Evolutionary conservation across 371 early-diverging fungal genomes (phyloP).

Genomic region (Mucor mucedo): DNA sequence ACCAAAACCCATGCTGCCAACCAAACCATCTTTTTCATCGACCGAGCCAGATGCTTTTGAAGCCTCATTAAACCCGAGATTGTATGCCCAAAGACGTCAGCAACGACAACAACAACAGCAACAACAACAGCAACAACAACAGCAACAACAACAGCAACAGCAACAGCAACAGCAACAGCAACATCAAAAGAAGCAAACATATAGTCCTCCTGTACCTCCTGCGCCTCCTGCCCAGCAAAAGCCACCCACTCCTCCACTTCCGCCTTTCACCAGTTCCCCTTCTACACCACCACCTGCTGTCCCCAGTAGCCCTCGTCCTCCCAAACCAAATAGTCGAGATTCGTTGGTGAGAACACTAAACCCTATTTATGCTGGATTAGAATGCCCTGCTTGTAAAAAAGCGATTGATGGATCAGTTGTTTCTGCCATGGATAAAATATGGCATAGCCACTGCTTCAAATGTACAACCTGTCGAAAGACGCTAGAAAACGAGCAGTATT

Average conservation of each 20-base stretch:
- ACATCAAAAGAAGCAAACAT: not conserved
- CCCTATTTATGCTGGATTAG: conserved; percentile 26
- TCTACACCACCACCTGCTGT: conserved; percentile 18
- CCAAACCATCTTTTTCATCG: conserved; percentile 7
- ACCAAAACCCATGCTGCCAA: conserved; percentile 4
- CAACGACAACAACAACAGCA: not conserved
- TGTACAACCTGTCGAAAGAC: conserved; percentile 20
- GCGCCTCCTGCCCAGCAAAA: not conserved
- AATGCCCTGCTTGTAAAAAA: conserved; percentile 24
- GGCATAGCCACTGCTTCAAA: conserved; percentile 30
- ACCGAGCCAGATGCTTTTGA: conserved; percentile 16
- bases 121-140: not conserved
- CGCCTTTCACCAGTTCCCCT: conserved; percentile 1
- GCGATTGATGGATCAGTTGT: conserved; percentile 26
- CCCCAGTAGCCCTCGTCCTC: conserved; percentile 16
- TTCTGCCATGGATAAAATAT: conserved; percentile 23
- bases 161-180: not conserved
- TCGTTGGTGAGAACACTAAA: conserved; percentile 11
- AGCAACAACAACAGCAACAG: not conserved
- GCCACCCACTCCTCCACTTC: conserved; percentile 6
- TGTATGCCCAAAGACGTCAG: not conserved
- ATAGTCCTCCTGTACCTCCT: not conserved
- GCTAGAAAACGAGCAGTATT: conserved; percentile 25
- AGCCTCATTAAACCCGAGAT: conserved; percentile 13
- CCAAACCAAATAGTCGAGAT: conserved; percentile 5